Conservation (phyloP, 2,329 filamentous ascomycete genomes). For the Mariannaea elegans region DNA sequence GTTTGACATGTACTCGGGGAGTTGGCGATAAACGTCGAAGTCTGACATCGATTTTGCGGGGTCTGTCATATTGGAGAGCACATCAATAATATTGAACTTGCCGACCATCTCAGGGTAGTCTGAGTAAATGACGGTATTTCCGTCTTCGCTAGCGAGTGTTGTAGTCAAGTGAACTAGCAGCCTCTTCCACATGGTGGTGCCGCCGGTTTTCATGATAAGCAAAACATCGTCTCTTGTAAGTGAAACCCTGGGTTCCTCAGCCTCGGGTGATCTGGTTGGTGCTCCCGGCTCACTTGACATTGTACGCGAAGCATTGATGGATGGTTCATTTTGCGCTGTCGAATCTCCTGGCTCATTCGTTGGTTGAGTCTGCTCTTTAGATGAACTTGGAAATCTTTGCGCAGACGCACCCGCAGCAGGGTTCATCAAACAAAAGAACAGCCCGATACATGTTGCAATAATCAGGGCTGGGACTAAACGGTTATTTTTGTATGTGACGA, state of each 20-base stretch:
- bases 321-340: background rate
- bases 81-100: conserved; percentile 32
- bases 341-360: background rate
- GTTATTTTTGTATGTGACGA: conserved; percentile 37
- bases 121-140: conserved; percentile 37
- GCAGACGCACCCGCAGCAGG: conserved; percentile 22
- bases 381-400: background rate
- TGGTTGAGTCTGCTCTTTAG: background rate
- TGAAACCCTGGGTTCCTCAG: too few species aligned
- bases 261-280: background rate
- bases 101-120: conserved; percentile 31
- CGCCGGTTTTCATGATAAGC: conserved; percentile 39
- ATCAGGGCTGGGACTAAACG: conserved; percentile 35
- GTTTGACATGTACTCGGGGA: conserved; percentile 34
- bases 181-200: conserved; percentile 38
- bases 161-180: conserved; percentile 37
- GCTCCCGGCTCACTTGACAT: background rate
- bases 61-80: conserved; percentile 34
- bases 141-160: conserved; percentile 20
- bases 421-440: conserved; percentile 31
- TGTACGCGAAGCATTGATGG: background rate
- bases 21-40: conserved; percentile 37
- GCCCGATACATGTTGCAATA: conserved; percentile 28
- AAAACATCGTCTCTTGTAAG: conserved; percentile 29
- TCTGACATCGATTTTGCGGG: conserved; percentile 19